Base-by-base conservation (phyloP, 2,329 filamentous ascomycete species). In the Coniochaeta ligniaria region DNA sequence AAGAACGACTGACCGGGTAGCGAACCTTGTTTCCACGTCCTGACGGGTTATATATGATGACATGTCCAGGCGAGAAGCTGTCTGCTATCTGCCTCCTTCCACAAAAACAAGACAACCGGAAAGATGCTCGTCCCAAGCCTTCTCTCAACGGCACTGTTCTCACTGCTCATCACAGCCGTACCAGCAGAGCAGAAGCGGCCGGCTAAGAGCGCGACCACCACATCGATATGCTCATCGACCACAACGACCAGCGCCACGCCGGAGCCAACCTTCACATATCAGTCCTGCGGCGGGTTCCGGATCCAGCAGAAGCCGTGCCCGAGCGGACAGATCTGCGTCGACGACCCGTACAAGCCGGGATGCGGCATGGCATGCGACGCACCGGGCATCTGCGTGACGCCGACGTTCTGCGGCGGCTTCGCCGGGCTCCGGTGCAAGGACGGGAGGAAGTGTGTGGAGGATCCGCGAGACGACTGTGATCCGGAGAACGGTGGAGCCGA, bases 401-500 rank as follows among this genome's bases (percentile, higher is more conserved):
- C 60, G 17, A 20, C 22, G 8, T 60, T 60, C 36, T 77, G 75
- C 63, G 74, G 75, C 28, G 75, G 75, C 0, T 72, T 77, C 61
- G 71, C 67, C 1, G 73, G 69, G 0, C 64, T 70, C 20, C 26
- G 4, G 12, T 77, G 75, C 57, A 60, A 66, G 6, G 28, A 54
- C n/a, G 69, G 70, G 64, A 38, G 31, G 31, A 57, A 38, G 54
- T 78, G 75, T 60, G 64, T 71, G 31, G 75, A 77, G 67, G 71
- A 76, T 63, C 72, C 73, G 7, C 64, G 69, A 8, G 73, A 75
- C 62, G 64, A 68, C 11, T 78, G 75, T 61, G 70, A 74, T 64
- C 69, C 71, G 0, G 45, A 63, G 24, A 64, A 66, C 0, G 74
- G 74, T 0, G 74, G 74, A 0, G 66, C 67, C 1, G 77, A 79